Percentiles rank a stretch among this genome's conserved stretches.
These are phyloP conservation scores for Aspergillus pseudoterreus DNA, from an alignment of 2,329 filamentous ascomycete species.

Conservation along the genomic window DNA sequence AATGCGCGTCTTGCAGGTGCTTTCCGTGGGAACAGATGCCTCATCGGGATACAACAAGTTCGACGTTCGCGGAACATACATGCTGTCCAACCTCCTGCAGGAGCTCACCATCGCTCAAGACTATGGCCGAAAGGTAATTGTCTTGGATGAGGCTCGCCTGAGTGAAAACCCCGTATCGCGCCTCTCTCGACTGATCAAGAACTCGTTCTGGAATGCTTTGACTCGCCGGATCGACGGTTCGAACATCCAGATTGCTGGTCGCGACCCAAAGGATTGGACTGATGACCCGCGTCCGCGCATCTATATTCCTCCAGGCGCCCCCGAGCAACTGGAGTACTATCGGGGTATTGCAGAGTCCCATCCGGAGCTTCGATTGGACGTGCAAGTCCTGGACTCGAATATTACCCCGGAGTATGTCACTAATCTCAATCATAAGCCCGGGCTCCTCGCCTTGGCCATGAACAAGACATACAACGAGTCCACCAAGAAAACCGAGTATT, in stretches of 20 bases:
- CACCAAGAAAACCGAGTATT: slow-evolving; percentile 67
- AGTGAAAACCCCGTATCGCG: slow-evolving; percentile 94
- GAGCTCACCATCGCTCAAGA: slow-evolving; percentile 91
- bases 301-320: slow-evolving; percentile 79
- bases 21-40: slow-evolving; percentile 77
- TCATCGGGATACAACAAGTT: slow-evolving; percentile 84
- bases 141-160: slow-evolving; percentile 84
- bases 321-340: slow-evolving; percentile 89
- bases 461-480: slow-evolving; percentile 65
- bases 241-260: slow-evolving; percentile 72
- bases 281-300: slow-evolving; percentile 83
- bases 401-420: slow-evolving; percentile 79
- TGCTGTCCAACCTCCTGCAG: slow-evolving; percentile 93
- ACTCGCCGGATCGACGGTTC: slow-evolving; percentile 87
- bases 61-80: slow-evolving; percentile 92
- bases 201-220: slow-evolving; percentile 88
- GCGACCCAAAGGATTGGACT: slow-evolving; percentile 95
- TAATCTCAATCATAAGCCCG: slow-evolving; percentile 81
- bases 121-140: slow-evolving; percentile 81
- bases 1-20: slow-evolving; percentile 52
- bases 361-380: slow-evolving; percentile 83
- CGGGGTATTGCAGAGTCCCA: slow-evolving; percentile 69
- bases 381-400: slow-evolving; percentile 66
- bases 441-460: slow-evolving; percentile 85
- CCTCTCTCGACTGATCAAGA: slow-evolving; percentile 77